Percentiles rank a stretch among this genome's conserved stretches.
phyloP scores from a whole-genome alignment of 495 filamentous ascomycete species.

The Ascobolus immersus region DNA sequence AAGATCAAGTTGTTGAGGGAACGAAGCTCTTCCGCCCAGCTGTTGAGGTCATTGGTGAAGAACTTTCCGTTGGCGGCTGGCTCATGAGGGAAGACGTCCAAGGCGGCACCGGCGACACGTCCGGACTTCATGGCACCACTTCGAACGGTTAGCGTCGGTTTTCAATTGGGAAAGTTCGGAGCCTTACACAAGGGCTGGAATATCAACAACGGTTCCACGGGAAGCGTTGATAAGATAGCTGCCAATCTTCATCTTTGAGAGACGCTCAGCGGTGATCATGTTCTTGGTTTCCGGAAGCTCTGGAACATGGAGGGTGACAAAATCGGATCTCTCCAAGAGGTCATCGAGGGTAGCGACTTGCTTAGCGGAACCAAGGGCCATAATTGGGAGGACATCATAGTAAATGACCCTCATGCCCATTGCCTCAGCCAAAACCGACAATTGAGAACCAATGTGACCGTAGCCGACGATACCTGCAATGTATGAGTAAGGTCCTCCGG shows the following conservation, averaged over 20 bases:
- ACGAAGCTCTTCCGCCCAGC: conserved; percentile 66
- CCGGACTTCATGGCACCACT: conserved; percentile 55
- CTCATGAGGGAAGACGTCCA: conserved; percentile 91
- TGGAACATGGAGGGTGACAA: conserved; percentile 82
- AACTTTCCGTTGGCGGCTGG: conserved; percentile 84
- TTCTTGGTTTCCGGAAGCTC: conserved; percentile 76
- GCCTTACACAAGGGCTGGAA: conserved; percentile 48
- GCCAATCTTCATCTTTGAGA: conserved; percentile 73
- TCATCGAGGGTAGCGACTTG: conserved; percentile 56
- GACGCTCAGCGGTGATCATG: conserved; percentile 52
- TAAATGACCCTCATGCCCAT: conserved; percentile 97
- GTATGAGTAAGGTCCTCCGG: neutral
- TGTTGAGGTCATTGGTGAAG: conserved; percentile 65
- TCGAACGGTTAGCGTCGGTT: conserved; percentile 1
- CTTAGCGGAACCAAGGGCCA: conserved; percentile 67
- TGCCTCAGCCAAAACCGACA: conserved; percentile 84
- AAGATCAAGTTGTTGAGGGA: conserved; percentile 77
- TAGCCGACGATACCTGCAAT: conserved; percentile 68
- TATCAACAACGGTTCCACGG: conserved; percentile 82
- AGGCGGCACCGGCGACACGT: conserved; percentile 75
- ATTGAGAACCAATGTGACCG: conserved; percentile 88
- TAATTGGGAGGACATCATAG: conserved; percentile 77
- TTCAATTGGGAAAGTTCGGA: neutral
- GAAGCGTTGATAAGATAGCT: conserved; percentile 90
- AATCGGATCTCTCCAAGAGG: conserved; percentile 60